phyloP scores from a whole-genome alignment of 306 rosid genomes.

The Dalbergia cochinchinensis region DNA sequence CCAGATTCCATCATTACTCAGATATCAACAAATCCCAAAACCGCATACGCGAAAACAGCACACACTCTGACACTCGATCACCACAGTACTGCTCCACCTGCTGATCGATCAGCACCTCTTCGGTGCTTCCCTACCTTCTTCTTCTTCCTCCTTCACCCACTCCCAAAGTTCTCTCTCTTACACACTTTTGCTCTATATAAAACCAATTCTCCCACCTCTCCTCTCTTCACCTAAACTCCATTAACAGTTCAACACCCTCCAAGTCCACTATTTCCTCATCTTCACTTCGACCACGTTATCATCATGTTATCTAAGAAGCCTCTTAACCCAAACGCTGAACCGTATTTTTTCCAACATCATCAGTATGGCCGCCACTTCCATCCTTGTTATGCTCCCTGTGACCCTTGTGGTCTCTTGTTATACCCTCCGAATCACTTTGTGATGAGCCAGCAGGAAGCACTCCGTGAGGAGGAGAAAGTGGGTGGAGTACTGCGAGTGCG shows the following conservation, averaged over 20 bases:
- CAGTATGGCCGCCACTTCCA: background rate
- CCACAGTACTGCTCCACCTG: too few species aligned
- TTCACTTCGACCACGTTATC: background rate
- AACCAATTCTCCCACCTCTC: background rate
- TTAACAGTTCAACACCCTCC: too few species aligned
- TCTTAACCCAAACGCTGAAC: conserved; percentile 31
- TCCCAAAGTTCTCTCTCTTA: background rate
- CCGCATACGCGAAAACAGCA: background rate
- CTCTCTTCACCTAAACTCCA: too few species aligned
- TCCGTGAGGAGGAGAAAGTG: too few species aligned
- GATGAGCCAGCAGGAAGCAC: too few species aligned
- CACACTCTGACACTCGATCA: too few species aligned
- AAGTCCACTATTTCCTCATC: background rate
- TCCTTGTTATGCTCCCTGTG: too few species aligned
- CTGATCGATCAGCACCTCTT: background rate
- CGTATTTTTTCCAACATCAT: background rate
- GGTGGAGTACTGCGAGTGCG: too few species aligned
- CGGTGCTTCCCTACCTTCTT: background rate
- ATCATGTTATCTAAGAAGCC: background rate
- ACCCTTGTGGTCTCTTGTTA: too few species aligned
- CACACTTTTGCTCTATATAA: background rate
- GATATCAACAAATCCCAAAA: conserved; percentile 19
- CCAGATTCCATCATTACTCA: conserved; percentile 37
- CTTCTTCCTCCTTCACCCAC: background rate
- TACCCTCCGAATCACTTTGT: background rate